These are phyloP conservation scores for Pythium insidiosum DNA, from an alignment of 352 stramenopile genomes.

Conservation along the genomic window DNA sequence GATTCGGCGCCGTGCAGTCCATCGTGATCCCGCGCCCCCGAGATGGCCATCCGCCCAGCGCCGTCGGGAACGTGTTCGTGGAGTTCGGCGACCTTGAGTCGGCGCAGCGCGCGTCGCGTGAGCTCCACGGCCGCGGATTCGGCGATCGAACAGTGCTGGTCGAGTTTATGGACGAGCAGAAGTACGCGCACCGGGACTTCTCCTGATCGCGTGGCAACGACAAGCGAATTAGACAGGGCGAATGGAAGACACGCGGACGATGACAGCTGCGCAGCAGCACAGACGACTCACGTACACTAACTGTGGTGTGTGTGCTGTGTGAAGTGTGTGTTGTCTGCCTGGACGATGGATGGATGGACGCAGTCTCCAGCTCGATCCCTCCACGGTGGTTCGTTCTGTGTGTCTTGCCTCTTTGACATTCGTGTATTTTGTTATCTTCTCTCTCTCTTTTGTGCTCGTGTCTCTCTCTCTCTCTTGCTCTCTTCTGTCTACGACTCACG, in stretches of 20 bases:
- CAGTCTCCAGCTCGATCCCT: no score
- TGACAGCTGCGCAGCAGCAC: not conserved
- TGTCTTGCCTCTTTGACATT: no score
- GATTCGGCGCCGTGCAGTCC: constrained; percentile 75
- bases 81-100: constrained; percentile 86
- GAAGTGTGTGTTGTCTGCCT: no score
- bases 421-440: not conserved
- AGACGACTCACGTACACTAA: no score
- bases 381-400: no score
- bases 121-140: constrained; percentile 91
- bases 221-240: not conserved
- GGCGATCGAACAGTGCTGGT: constrained; percentile 87
- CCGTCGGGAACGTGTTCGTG: constrained; percentile 86
- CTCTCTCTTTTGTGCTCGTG: not conserved
- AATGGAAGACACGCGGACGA: not conserved
- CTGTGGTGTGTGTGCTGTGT: no score
- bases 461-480: constrained; percentile 1
- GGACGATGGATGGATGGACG: no score
- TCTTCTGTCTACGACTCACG: no score
- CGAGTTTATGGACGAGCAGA: constrained; percentile 83
- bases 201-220: constrained; percentile 21
- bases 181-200: constrained; percentile 80
- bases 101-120: constrained; percentile 70
- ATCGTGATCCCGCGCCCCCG: constrained; percentile 67
- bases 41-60: constrained; percentile 40